Evolutionary conservation across 805 yeast species (phyloP), one percentile per base, ranked within the genome.

Genomic region (Wickerhamiella parazyma): DNA sequence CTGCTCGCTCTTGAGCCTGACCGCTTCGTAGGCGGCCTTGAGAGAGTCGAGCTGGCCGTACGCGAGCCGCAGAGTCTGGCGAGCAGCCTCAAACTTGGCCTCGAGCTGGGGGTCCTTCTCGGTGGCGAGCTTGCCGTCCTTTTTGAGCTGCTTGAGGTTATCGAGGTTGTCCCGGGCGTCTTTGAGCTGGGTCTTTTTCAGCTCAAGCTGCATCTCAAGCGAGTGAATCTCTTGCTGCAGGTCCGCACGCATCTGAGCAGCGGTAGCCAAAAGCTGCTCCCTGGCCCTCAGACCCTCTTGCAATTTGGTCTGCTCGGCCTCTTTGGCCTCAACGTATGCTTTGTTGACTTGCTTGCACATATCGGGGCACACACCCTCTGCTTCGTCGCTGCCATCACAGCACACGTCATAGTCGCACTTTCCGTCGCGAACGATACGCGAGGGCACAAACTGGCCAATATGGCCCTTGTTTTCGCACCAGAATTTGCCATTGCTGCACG

Each of bases 371-470:
- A 51, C n/a, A 3, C 59, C 58, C 2, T 54, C 41, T 59, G 59
- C 46, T 48, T 91, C 98, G 61, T 91, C 98, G 1, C 85, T 72
- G 7, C 98, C 97, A 62, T 91, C 98, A 62, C 98, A 91, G 61
- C 98, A 91, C 9, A 69, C 43, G 16, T 77, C 80, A 58, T 80
- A 82, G 58, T 91, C 98, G 64, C 98, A 91, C 2, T 79, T 76
- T 0, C 96, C 96, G 61, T 91, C 98, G 53, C 79, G 76, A 14
- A 91, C 81, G 46, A 76, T 71, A 53, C 66, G 73, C 6, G 77
- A 69, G 4, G 85, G 79, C 11, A 91, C 70, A 49, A 67, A 72
- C 8, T 68, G 67, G 0, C 86, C 74, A 4, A 69, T 54, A 51
- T 74, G 80, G 3, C 95, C 94, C 40, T 69, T 65, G 55, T 91